These are phyloP conservation scores for Eutypa lata DNA, from an alignment of 2,329 filamentous ascomycete species.

Conservation along the genomic window DNA sequence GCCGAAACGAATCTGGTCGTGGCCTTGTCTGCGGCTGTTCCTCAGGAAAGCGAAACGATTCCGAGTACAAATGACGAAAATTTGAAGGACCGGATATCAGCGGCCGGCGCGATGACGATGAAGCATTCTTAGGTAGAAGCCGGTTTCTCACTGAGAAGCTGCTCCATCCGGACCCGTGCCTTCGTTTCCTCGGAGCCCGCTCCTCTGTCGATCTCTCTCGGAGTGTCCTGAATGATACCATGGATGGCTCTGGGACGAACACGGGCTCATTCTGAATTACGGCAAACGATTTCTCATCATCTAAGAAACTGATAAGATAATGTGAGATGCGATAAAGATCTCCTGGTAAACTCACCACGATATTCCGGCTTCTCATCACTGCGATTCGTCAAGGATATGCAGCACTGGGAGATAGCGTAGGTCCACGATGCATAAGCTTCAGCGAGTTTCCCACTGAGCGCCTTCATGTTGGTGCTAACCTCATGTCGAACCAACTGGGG, in stretches of 20 bases:
- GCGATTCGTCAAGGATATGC: conserved; percentile 36
- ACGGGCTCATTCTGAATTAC: conserved; percentile 37
- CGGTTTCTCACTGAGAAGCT: conserved; percentile 45
- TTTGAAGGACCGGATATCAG: conserved; percentile 57
- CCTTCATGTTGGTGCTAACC: conserved; percentile 36
- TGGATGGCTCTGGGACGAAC: conserved; percentile 30
- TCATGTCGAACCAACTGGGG: conserved; percentile 24
- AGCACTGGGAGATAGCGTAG: conserved; percentile 43
- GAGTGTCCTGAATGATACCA: conserved; percentile 20
- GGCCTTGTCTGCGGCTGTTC: conserved; percentile 21
- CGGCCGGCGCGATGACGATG: conserved; percentile 46
- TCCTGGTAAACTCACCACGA: conserved; percentile 32
- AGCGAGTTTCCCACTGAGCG: conserved; percentile 38
- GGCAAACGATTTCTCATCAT: conserved; percentile 31
- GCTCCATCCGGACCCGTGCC: conserved; percentile 36
- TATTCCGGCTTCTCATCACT: conserved; percentile 36
- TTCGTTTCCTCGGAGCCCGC: conserved; percentile 31
- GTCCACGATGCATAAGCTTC: conserved; percentile 46
- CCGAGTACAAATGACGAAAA: conserved; percentile 55
- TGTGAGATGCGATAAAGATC: conserved; percentile 11
- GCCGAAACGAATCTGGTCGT: conserved; percentile 43
- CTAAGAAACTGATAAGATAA: conserved; percentile 18
- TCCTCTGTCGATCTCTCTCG: conserved; percentile 28
- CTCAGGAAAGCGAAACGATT: conserved; percentile 27
- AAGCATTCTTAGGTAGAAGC: conserved; percentile 37